Evolutionary conservation across 176 grass and related monocot genomes (phyloP).

Genomic region (Aegilops speltoides): DNA sequence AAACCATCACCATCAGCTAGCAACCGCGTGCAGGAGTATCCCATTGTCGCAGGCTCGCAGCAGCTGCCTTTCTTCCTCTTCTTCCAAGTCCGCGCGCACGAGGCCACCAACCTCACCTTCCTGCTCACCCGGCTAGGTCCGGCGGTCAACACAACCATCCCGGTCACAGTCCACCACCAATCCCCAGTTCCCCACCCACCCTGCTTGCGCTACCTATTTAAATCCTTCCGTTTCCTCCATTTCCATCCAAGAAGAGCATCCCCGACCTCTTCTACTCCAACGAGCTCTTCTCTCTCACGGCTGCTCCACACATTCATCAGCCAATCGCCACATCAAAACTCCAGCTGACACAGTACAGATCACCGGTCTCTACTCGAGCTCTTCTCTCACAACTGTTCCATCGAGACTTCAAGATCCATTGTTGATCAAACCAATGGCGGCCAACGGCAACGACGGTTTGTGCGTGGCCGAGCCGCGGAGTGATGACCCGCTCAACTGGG

Average conservation of each 20-base stretch:
- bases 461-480: conserved; percentile 4
- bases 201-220: conserved; percentile 49
- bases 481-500: conserved; percentile 68
- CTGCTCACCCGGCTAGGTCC: neutral
- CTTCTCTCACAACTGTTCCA: conserved; percentile 5
- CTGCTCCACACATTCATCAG: neutral
- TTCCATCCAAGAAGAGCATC: conserved; percentile 34
- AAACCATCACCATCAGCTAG: too few relatives aligned
- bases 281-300: neutral
- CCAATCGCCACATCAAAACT: neutral
- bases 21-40: neutral
- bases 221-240: neutral
- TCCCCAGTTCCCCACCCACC: conserved; percentile 1
- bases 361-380: neutral
- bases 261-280: neutral
- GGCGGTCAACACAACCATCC: neutral
- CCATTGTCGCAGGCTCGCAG: neutral
- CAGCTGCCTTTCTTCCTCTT: neutral
- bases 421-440: neutral
- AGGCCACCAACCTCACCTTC: neutral
- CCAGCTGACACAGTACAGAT: neutral
- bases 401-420: too few relatives aligned
- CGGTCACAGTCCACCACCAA: conserved; percentile 19
- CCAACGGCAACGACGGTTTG: conserved; percentile 19
- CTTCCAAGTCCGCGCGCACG: neutral